Base-by-base conservation (phyloP, 108 stramenopile species). In the Conticribra weissflogii region DNA sequence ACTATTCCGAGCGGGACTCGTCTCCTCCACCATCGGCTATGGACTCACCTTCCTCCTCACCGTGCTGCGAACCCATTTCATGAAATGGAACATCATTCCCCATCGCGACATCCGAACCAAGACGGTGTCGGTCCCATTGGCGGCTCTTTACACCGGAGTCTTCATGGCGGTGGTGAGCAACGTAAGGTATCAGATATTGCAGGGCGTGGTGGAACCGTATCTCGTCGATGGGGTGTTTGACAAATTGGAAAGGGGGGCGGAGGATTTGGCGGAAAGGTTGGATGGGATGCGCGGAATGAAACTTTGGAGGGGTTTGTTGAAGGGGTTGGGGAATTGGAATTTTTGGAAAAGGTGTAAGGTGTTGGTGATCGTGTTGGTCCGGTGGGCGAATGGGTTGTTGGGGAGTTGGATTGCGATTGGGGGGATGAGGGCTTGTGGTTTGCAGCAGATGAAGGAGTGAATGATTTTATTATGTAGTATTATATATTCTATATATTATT, bases 161-260 rank as follows among this genome's bases (percentile, higher is more conserved):
- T 93, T 89, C 60, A 80, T 93, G 84, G 85, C 86, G 1, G 19
- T 89, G 22, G 84, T 91, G 21, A 86, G 85, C 60, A 94, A 94
- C 64, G 23, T 89, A 34, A 79, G 89, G 5, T 94, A 94, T 78
- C 92, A 94, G 68, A 0, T 94, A 15, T 73, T 94, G n/a, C 90
- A 91, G 69, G 92, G 92, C 19, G 31, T 91, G 1, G 54, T 94
- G 16, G 89, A 94, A 59, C 92, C 88, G 5, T 59, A 58, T 21
- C 24, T 89, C 8, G 73, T 91, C 41, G 89, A 89, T 53, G 54
- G 52, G 33, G 55, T 51, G 33, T 86, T 89, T 63, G 44, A 44
- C 1, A 61, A 19, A 23, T 50, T 81, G 12, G 71, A 83, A 25
- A 56, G 31, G n/a, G 21, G 45, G 15, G 19, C 34, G 30, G 48